Evolutionary conservation across 2,329 filamentous ascomycete genomes (phyloP).

Genomic region (Diaporthe australafricana): DNA sequence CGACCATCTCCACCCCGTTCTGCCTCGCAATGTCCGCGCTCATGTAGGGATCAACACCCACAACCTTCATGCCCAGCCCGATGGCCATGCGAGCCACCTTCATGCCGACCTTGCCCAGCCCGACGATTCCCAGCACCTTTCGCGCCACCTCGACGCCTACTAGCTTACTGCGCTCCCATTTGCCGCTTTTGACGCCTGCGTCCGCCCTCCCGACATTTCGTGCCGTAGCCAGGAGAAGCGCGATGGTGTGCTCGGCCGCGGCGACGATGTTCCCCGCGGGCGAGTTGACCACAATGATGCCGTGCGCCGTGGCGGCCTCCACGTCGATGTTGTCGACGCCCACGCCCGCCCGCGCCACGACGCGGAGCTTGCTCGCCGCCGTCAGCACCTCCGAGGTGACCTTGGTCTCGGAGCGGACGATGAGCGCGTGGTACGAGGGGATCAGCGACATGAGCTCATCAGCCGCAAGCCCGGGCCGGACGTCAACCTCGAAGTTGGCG

Average conservation of each 20-base stretch:
- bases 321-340: slow-evolving; percentile 88
- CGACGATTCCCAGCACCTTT: slow-evolving; percentile 81
- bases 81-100: slow-evolving; percentile 84
- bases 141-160: slow-evolving; percentile 83
- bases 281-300: slow-evolving; percentile 84
- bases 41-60: slow-evolving; percentile 83
- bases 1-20: slow-evolving; percentile 73
- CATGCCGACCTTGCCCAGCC: slow-evolving; percentile 85
- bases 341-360: slow-evolving; percentile 84
- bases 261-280: slow-evolving; percentile 85
- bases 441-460: slow-evolving; percentile 76
- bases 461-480: slow-evolving; percentile 70
- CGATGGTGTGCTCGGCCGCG: slow-evolving; percentile 82
- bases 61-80: slow-evolving; percentile 80
- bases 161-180: slow-evolving; percentile 80
- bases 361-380: slow-evolving; percentile 76
- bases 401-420: slow-evolving; percentile 85
- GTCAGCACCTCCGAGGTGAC: slow-evolving; percentile 76
- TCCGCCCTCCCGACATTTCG: slow-evolving; percentile 79
- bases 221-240: slow-evolving; percentile 79
- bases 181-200: slow-evolving; percentile 75
- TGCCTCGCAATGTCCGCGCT: slow-evolving; percentile 77
- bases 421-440: slow-evolving; percentile 78
- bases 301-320: slow-evolving; percentile 75
- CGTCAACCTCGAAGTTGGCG: slow-evolving; percentile 74